Base-by-base conservation (phyloP, 106 monocot species). In the Agapanthus africanus region DNA sequence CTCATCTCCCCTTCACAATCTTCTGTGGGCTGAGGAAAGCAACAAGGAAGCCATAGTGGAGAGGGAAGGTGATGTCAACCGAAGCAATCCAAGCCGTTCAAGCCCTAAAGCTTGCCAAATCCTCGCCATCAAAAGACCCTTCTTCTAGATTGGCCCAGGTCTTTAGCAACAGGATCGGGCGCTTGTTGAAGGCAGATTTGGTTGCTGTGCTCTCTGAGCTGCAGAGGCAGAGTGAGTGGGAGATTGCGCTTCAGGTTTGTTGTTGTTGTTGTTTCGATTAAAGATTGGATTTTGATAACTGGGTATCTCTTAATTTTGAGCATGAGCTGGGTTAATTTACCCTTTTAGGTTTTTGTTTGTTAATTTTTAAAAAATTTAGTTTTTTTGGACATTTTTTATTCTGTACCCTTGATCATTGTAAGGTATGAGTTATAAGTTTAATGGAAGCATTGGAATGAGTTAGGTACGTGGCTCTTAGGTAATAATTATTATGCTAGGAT, bases 81-180 rank as follows among this genome's bases (percentile, higher is more conserved):
- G 92, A 92, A 71, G 88, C 92, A 11, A 85, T 92, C 66, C 92
- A 92, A 23, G 88, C 79, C 61, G 88, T 92, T 57, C 88, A 85
- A 40, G 75, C 78, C 7, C 88, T 88, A 50, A 88, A 92, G 66
- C 71, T 88, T n/a, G 88, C 85, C 25, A 77, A 76, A 70, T 74
- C 75, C 44, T 67, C 21, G 6, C 66, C 66, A 15, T 11, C 11
- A 4, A 11, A 37, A 21, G 56, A 60, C 18, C 0, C 27, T 21
- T 19, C 50, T 1, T n/a, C 14, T 33, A 75, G 66, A 54, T 7
- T 73, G 34, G 61, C 62, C 9, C 67, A 69, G 32, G 84, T 83
- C 6, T 76, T 89, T 40, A 19, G 40, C 21, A 50, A 37, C 1
- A 77, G 69, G 69, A 63, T 85, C 18, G 59, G 54, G 25, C 67